Conservation (phyloP, 345 rosid species). For the Syzygium jambos region DNA sequence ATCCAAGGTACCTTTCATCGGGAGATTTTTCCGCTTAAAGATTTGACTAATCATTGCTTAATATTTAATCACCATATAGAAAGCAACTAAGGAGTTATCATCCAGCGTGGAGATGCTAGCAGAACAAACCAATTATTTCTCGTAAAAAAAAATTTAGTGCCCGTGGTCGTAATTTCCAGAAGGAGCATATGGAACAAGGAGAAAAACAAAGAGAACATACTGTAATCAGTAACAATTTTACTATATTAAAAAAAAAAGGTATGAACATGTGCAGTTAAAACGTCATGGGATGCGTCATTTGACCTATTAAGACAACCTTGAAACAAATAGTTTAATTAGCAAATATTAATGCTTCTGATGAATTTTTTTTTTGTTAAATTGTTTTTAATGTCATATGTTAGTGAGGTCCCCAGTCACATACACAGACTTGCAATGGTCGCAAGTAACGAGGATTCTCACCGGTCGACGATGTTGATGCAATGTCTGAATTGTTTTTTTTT, state of each 20-base stretch:
- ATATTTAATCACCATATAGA: not conserved
- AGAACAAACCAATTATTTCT: not conserved
- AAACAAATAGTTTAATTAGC: not conserved
- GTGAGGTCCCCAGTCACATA: no score
- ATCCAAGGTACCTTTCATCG: not conserved
- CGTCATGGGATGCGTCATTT: not conserved
- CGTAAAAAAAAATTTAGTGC: not conserved
- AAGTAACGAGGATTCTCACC: no score
- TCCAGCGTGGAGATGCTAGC: not conserved
- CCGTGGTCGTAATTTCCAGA: not conserved
- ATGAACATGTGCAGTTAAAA: not conserved
- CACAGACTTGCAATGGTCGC: no score
- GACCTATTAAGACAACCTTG: not conserved
- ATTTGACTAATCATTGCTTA: not conserved
- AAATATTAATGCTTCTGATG: no score
- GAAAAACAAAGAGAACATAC: not conserved
- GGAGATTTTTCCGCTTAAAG: not conserved
- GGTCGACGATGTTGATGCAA: no score
- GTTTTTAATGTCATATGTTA: no score
- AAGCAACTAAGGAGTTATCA: not conserved
- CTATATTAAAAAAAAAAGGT: accelerated
- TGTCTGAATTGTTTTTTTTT: no score
- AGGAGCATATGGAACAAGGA: not conserved
- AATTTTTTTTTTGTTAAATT: no score
- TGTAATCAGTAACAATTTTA: not conserved